Evolutionary conservation across 768 basidiomycete genomes (phyloP), one percentile per base, ranked within the genome.

Genomic region (Russula griseocarnosa): DNA sequence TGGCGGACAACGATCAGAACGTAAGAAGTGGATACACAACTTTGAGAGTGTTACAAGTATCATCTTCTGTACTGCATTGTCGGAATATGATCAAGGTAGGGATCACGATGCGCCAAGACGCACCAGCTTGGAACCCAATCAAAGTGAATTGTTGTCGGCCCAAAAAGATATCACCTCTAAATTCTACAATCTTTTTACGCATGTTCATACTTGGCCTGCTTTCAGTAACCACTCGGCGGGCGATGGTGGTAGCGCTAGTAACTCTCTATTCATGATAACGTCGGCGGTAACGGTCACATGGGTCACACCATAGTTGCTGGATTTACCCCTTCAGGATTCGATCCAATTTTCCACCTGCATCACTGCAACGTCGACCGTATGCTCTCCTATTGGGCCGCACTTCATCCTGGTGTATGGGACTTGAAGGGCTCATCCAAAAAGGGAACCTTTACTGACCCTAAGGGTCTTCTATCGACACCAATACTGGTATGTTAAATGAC

Each of bases 21-120:
- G 84, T 58, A 85, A 84, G 71, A 83, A 83, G 72, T 82, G 81
- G 81, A 82, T 82, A 58, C 80, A 81, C 68, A 87, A 86, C 66
- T 90, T 89, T 58, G 87, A 89, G 69, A 84, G 83, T n/a, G 86
- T 89, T 13, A 88, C 87, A n/a, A 83, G 82, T 52, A 88, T 89
- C 73, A 88, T 89, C 66, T 89, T 88, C 70, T 88, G 87, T 70
- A 86, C 86, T 0, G 86, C 87, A 1, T 71, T 89, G n/a, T 84
- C 82, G 65, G 87, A 89, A 73, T 89, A 89, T 65, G 87, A 88
- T 69, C 87, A 89, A n/a, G n/a, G n/a, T n/a, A n/a, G n/a, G n/a
- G n/a, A n/a, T n/a, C n/a, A n/a, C n/a, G n/a, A n/a, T n/a, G n/a
- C n/a, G n/a, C n/a, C n/a, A n/a, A n/a, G n/a, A n/a, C n/a, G n/a